Evolutionary conservation across 768 basidiomycete species (phyloP).

Genomic region (Calocera viscosa): DNA sequence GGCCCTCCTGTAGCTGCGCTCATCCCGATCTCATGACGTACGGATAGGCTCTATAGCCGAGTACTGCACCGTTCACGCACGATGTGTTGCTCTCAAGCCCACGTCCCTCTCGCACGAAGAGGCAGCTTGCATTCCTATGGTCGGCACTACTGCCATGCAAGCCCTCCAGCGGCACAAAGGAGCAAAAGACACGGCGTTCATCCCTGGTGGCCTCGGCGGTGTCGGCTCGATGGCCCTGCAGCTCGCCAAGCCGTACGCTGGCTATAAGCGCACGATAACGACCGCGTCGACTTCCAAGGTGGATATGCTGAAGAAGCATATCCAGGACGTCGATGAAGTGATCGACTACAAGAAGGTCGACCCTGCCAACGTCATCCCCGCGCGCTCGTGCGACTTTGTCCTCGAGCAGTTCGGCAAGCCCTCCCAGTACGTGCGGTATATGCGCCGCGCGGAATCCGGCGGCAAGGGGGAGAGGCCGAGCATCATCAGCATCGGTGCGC

Average conservation of each 20-base stretch:
- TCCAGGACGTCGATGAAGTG: conserved; percentile 1
- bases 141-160: not conserved
- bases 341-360: conserved; percentile 4
- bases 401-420: conserved; percentile 7
- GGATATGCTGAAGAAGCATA: not conserved
- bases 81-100: not conserved
- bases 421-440: not conserved
- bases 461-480: not conserved
- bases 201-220: not conserved
- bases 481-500: not conserved
- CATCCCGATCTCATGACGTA: not conserved
- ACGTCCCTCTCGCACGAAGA: not conserved
- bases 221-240: not conserved
- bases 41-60: not conserved
- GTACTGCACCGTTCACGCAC: not conserved
- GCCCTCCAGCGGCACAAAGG: not conserved
- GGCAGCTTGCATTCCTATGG: not conserved
- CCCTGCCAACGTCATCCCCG: not conserved
- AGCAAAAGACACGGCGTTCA: not conserved
- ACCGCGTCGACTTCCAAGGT: not conserved
- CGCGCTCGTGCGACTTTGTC: not conserved
- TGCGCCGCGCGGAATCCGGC: not conserved
- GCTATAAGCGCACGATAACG: not conserved
- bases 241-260: not conserved
- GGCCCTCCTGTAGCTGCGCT: not conserved